Percentiles rank a stretch among this genome's conserved stretches.
These are phyloP conservation scores for Sporisorium graminicola DNA, from an alignment of 1,284 basidiomycete genomes.

Conservation along the genomic window DNA sequence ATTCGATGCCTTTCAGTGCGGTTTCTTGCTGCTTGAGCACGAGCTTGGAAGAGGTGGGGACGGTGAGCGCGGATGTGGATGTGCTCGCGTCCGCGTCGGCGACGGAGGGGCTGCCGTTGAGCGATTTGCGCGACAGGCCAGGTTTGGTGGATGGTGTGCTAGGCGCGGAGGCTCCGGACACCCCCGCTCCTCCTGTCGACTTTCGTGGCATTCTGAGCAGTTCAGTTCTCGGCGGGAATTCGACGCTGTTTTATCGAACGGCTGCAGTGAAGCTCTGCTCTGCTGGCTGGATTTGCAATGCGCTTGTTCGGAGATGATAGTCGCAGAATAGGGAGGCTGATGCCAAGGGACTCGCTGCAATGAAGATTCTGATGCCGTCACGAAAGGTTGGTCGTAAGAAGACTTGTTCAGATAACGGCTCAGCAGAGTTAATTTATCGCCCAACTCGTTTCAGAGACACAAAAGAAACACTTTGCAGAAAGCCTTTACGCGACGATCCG, in stretches of 20 bases:
- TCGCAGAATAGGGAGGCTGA: too few species aligned
- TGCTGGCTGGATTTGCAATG: too few species aligned
- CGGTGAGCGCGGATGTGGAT: not conserved
- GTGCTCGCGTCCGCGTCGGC: conserved; percentile 1
- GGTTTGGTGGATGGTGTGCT: conserved; percentile 2
- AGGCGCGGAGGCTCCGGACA: conserved; percentile 7
- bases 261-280: too few species aligned
- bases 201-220: conserved; percentile 37
- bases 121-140: conserved; percentile 12
- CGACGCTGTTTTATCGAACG: too few species aligned
- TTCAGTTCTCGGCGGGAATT: too few species aligned
- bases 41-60: conserved; percentile 10
- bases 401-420: too few species aligned
- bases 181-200: conserved; percentile 25
- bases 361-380: not conserved
- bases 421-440: too few species aligned
- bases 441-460: too few species aligned
- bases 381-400: not conserved
- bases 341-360: too few species aligned
- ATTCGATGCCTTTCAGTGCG: conserved; percentile 75
- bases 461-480: not conserved
- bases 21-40: conserved; percentile 36
- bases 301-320: too few species aligned
- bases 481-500: not conserved
- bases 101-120: not conserved